Percentiles rank a stretch among this genome's conserved stretches.
Evolutionary conservation across 768 basidiomycete species (phyloP).

Genomic region (Kwoniella heveanensis): DNA sequence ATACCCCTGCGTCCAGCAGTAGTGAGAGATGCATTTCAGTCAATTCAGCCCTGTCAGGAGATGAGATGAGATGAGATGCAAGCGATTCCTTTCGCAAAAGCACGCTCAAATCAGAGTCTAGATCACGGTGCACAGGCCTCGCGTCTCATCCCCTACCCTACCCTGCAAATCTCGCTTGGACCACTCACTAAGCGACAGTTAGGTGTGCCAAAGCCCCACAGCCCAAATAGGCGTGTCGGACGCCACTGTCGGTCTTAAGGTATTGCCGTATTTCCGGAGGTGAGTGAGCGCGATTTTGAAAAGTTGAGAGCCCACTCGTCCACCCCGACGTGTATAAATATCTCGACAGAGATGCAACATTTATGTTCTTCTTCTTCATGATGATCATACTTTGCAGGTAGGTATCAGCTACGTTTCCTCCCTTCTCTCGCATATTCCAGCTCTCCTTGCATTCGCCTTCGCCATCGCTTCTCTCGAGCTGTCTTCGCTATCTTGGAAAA

Average conservation of each 20-base stretch:
- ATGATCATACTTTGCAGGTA: conserved; percentile 32
- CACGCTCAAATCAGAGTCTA: too few relatives aligned
- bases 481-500: not conserved
- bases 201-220: not conserved
- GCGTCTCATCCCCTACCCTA: too few relatives aligned
- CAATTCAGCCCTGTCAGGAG: too few relatives aligned
- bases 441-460: conserved; percentile 8
- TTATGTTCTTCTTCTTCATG: conserved; percentile 18
- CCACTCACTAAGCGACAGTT: not conserved
- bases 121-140: not conserved
- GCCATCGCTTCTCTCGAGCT: too few relatives aligned
- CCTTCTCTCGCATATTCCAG: conserved; percentile 12
- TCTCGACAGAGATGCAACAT: not conserved
- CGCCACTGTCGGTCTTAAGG: conserved; percentile 13
- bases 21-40: too few relatives aligned
- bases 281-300: conserved; percentile 7
- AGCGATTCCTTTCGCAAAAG: too few relatives aligned
- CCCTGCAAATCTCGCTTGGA: conserved; percentile 3
- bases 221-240: conserved; percentile 1
- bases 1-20: too few relatives aligned
- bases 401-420: conserved; percentile 11
- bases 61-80: too few relatives aligned
- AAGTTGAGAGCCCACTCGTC: conserved; percentile 4
- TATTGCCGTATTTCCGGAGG: conserved; percentile 18
- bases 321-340: conserved; percentile 11